Conservation (phyloP, 441 rosid species). For the Pelargonium fulgidum region DNA sequence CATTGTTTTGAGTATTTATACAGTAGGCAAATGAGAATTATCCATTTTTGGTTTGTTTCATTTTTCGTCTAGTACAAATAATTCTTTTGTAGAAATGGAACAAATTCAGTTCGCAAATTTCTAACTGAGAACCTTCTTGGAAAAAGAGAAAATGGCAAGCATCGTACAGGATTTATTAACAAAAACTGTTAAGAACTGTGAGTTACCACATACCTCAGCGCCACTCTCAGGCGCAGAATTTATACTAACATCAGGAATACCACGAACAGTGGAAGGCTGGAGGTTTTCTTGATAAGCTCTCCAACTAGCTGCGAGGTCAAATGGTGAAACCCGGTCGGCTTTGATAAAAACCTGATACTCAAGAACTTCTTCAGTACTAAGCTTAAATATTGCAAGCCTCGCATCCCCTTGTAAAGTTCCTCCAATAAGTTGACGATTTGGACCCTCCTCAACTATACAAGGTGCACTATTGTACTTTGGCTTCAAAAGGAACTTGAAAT, state of each 20-base stretch:
- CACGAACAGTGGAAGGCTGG: slow-evolving; percentile 89
- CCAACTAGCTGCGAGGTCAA: slow-evolving; percentile 99
- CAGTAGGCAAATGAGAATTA: no score
- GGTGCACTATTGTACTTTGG: slow-evolving; percentile 57
- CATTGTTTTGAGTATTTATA: no score
- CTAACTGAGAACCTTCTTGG: no score
- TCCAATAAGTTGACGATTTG: slow-evolving; percentile 58
- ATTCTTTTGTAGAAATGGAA: no score
- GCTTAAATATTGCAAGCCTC: slow-evolving; percentile 62
- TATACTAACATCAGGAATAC: slow-evolving; percentile 89
- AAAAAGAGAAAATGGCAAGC: no score
- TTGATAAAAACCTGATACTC: slow-evolving; percentile 72
- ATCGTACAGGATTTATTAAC: neutral
- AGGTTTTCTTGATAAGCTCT: slow-evolving; percentile 87
- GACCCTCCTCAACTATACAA: slow-evolving; percentile 85
- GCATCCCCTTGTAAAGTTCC: slow-evolving; percentile 81
- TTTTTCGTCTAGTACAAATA: no score
- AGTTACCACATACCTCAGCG: slow-evolving; percentile 45
- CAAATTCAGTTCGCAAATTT: no score
- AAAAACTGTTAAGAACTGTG: neutral
- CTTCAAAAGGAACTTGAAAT: slow-evolving; percentile 95
- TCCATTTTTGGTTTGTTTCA: no score
- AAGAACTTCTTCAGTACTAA: slow-evolving; percentile 61
- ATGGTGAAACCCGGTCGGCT: slow-evolving; percentile 87
- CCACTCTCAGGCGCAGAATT: slow-evolving; percentile 48